A percentile compares a stretch with the other conserved stretches of the same genome.
These are phyloP conservation scores for Penicillium odoratum DNA, from an alignment of 495 filamentous ascomycete species.

Conservation along the genomic window DNA sequence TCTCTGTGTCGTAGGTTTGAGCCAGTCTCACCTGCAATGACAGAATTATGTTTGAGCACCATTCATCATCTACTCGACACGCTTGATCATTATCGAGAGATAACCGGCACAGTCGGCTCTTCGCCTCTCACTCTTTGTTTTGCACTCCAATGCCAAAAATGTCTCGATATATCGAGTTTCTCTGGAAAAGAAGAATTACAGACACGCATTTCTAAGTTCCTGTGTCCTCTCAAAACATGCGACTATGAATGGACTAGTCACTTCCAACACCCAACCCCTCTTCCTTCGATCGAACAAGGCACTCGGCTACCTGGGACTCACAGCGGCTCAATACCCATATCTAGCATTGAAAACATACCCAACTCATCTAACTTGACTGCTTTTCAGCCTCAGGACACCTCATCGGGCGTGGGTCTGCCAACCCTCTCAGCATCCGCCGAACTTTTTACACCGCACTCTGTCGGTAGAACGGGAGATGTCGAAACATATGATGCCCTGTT, in stretches of 20 bases:
- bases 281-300: not conserved
- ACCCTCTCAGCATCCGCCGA: not conserved
- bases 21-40: slow-evolving; percentile 3
- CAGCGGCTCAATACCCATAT: not conserved
- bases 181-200: not conserved
- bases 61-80: slow-evolving; percentile 17
- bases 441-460: not conserved
- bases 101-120: slow-evolving; percentile 4
- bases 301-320: not conserved
- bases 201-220: not conserved
- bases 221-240: not conserved
- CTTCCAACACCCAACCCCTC: not conserved
- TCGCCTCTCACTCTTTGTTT: slow-evolving; percentile 25
- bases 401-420: not conserved
- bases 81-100: slow-evolving; percentile 21
- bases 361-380: not conserved
- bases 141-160: slow-evolving; percentile 19
- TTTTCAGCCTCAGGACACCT: not conserved
- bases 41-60: slow-evolving; percentile 3
- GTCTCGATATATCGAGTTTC: not conserved
- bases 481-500: slow-evolving; percentile 27
- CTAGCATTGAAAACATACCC: not conserved
- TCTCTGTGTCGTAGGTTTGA: slow-evolving; percentile 11
- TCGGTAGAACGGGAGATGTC: not conserved
- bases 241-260: not conserved